Evolutionary conservation across 179 eudicot species (phyloP), one percentile per base, ranked within the genome.

Genomic region (Camellia oleifera): DNA sequence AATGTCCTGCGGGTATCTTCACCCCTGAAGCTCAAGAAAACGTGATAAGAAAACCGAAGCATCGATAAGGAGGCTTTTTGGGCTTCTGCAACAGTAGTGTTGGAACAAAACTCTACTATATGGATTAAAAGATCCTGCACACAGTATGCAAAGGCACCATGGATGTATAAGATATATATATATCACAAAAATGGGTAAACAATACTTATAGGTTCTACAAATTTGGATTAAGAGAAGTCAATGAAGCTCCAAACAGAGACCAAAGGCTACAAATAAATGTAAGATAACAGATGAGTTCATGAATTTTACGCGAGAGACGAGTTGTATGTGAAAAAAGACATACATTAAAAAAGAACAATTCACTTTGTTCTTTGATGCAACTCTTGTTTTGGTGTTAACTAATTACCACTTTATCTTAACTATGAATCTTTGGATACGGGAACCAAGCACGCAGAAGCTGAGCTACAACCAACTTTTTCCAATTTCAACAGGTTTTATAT

Each of bases 1-100:
- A 77, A 77, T 3, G 48, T 50, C 17, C 32, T 4, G 20, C 79
- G 79, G 66, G 79, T 77, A 6, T 76, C 78, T 62, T 62, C 10
- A 26, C 66, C 66, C 66, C 66, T 62, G 66, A 62, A 62, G 18
- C 66, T 62, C 66, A 62, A 62, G 66, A 62, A 62, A 18, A 62
- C 66, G 23, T 62, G 66, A 62, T 62, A 62, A 62, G 66, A 5
- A 18, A 23, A 62, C 32, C 66, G 10, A 62, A 62, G 66, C 66
- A 62, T 62, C 18, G 66, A 62, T 18, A 11, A 62, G 66, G 66
- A 62, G 66, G 66, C 26, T 62, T 62, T 8, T 18, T 62, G 66
- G 66, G 7, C 66, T 18, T 62, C 18, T 26, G 18, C 7, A 62
- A 62, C 7, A 62, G 32, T 26, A 18, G 66, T 26, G 26, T n/a